Conservation (phyloP, 2,329 filamentous ascomycete genomes). For the Chaetomium sp. region DNA sequence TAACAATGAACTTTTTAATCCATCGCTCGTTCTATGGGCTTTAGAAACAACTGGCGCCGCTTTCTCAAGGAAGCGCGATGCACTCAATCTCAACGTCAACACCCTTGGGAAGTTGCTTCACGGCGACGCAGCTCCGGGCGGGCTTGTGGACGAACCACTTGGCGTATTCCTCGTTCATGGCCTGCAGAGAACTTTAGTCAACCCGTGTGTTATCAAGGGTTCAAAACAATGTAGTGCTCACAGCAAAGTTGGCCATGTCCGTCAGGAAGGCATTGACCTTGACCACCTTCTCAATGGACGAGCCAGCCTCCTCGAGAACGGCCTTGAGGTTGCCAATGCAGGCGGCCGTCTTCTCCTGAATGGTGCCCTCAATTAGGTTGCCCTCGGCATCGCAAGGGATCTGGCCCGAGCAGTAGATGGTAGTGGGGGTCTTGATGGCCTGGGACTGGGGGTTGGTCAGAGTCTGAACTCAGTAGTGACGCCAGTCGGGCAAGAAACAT, state of each 20-base stretch:
- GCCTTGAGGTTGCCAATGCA: conserved; percentile 78
- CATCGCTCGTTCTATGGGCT: neutral
- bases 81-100: conserved; percentile 90
- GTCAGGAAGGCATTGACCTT: conserved; percentile 92
- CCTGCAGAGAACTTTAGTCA: conserved; percentile 41
- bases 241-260: conserved; percentile 85
- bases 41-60: neutral
- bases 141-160: conserved; percentile 84
- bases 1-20: neutral
- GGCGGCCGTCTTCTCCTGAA: conserved; percentile 63
- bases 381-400: conserved; percentile 68
- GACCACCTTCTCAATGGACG: conserved; percentile 76
- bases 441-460: conserved; percentile 53
- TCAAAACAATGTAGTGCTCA: conserved; percentile 37
- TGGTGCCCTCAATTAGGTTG: conserved; percentile 59
- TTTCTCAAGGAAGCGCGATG: conserved; percentile 66
- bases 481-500: conserved; percentile 38
- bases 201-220: conserved; percentile 1
- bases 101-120: conserved; percentile 83
- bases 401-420: conserved; percentile 68
- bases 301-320: conserved; percentile 80
- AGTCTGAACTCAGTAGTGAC: neutral
- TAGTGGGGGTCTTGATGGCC: conserved; percentile 65
- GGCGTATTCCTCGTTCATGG: conserved; percentile 84
- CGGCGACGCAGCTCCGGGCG: conserved; percentile 85